Conservation (phyloP, 2,329 filamentous ascomycete genomes). For the Pyrenochaeta sp. region DNA sequence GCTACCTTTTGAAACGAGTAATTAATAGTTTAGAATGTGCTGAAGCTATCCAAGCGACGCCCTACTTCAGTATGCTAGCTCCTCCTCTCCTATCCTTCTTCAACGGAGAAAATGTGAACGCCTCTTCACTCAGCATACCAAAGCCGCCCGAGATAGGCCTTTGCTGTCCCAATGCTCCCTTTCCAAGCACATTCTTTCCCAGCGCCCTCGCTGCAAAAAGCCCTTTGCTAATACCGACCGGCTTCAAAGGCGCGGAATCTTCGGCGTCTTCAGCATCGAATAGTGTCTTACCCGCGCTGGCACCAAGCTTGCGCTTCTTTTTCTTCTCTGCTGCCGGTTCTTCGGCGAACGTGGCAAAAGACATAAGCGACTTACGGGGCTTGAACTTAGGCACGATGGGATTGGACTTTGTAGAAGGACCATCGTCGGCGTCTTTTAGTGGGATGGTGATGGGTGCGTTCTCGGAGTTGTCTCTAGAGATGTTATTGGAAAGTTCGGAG, state of each 20-base stretch:
- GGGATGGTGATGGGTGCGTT: constrained; percentile 45
- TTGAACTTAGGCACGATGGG: constrained; percentile 47
- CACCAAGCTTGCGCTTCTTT: constrained; percentile 76
- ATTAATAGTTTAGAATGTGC: not conserved
- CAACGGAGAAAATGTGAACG: constrained; percentile 50
- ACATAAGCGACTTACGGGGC: constrained; percentile 58
- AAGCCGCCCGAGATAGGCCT: constrained; percentile 45
- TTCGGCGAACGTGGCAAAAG: constrained; percentile 53
- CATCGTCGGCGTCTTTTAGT: constrained; percentile 46
- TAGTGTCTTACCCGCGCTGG: constrained; percentile 67
- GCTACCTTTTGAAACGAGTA: not conserved
- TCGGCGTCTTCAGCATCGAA: constrained; percentile 63
- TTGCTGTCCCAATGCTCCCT: constrained; percentile 22
- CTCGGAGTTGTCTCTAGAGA: constrained; percentile 50
- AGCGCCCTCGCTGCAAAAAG: constrained; percentile 50
- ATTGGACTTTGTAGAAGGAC: constrained; percentile 42
- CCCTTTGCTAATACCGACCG: constrained; percentile 44
- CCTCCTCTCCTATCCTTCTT: constrained; percentile 50
- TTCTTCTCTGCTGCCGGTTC: constrained; percentile 51
- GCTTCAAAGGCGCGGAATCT: constrained; percentile 41
- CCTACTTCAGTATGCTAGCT: constrained; percentile 36
- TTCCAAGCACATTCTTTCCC: constrained; percentile 44
- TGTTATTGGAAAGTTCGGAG: constrained; percentile 37
- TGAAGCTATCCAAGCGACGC: not conserved
- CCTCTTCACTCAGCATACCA: constrained; percentile 48